These are phyloP conservation scores for Alternaria arbusti DNA, from an alignment of 2,329 filamentous ascomycete genomes.

Conservation along the genomic window DNA sequence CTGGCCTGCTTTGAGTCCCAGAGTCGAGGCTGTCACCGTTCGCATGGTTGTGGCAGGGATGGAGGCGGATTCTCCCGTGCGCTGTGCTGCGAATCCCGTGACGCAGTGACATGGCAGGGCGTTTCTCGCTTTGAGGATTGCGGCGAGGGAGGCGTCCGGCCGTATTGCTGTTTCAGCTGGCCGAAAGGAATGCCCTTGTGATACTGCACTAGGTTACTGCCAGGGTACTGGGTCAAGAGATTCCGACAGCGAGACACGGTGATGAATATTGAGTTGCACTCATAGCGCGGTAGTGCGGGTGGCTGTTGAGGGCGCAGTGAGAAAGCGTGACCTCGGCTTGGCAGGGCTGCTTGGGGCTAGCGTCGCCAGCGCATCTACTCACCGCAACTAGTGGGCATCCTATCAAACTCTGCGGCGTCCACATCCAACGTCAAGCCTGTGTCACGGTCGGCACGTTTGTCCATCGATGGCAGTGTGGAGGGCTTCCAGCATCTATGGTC, in stretches of 20 bases:
- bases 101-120: slow-evolving; percentile 20
- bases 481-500: slow-evolving; percentile 20
- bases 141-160: slow-evolving; percentile 25
- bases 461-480: slow-evolving; percentile 29
- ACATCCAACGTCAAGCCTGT: slow-evolving; percentile 44
- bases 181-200: slow-evolving; percentile 30
- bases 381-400: slow-evolving; percentile 42
- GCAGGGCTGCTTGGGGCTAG: slow-evolving; percentile 25
- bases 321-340: slow-evolving; percentile 39
- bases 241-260: slow-evolving; percentile 30
- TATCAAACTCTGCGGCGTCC: slow-evolving; percentile 40
- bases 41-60: slow-evolving; percentile 41
- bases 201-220: slow-evolving; percentile 27
- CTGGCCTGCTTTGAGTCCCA: slow-evolving; percentile 22
- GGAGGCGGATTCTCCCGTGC: slow-evolving; percentile 30
- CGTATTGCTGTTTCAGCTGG: slow-evolving; percentile 41
- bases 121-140: slow-evolving; percentile 1
- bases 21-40: slow-evolving; percentile 41
- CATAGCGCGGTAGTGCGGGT: slow-evolving; percentile 28
- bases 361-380: slow-evolving; percentile 47
- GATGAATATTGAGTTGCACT: slow-evolving; percentile 20
- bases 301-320: slow-evolving; percentile 32
- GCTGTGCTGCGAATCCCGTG: slow-evolving; percentile 35
- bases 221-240: slow-evolving; percentile 31
- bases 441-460: slow-evolving; percentile 47